Conservation (phyloP, 2,329 filamentous ascomycete species). For the Trichoderma endophyticum region DNA sequence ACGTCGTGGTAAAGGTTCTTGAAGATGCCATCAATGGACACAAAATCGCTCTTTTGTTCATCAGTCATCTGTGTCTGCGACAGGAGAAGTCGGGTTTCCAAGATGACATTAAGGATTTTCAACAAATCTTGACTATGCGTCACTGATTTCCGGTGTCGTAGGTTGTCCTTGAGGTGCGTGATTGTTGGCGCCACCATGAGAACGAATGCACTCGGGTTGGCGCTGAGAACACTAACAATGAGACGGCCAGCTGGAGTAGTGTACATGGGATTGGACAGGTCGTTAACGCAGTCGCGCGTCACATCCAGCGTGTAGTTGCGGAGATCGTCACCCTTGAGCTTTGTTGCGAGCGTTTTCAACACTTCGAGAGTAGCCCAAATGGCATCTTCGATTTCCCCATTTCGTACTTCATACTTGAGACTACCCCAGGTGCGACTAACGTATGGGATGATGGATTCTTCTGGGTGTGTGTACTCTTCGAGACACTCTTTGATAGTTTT, state of each 20-base stretch:
- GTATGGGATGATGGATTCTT: slow-evolving; percentile 48
- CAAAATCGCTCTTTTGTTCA: slow-evolving; percentile 39
- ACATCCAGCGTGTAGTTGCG: slow-evolving; percentile 46
- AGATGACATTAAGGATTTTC: slow-evolving; percentile 48
- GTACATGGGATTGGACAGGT: slow-evolving; percentile 52
- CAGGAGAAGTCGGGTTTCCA: slow-evolving; percentile 45
- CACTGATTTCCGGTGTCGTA: slow-evolving; percentile 49
- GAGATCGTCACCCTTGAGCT: slow-evolving; percentile 44
- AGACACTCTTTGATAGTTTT: slow-evolving; percentile 54
- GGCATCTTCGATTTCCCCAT: slow-evolving; percentile 56
- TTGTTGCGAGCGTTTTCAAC: slow-evolving; percentile 47
- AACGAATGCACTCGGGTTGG: slow-evolving; percentile 47
- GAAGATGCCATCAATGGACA: slow-evolving; percentile 36
- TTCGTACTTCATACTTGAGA: slow-evolving; percentile 62
- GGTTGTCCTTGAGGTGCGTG: slow-evolving; percentile 48
- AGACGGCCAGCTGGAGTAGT: slow-evolving; percentile 51
- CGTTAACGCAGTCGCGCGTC: slow-evolving; percentile 52
- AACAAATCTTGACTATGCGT: slow-evolving; percentile 52
- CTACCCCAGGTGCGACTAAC: slow-evolving; percentile 54
- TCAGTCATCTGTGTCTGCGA: slow-evolving; percentile 32
- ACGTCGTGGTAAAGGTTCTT: slow-evolving; percentile 43
- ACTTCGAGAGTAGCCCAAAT: slow-evolving; percentile 56
- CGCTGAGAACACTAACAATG: slow-evolving; percentile 49
- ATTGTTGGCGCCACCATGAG: slow-evolving; percentile 46
- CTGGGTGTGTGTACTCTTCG: slow-evolving; percentile 45